phyloP scores from a whole-genome alignment of 768 basidiomycete species.

The Phaffia australis region DNA sequence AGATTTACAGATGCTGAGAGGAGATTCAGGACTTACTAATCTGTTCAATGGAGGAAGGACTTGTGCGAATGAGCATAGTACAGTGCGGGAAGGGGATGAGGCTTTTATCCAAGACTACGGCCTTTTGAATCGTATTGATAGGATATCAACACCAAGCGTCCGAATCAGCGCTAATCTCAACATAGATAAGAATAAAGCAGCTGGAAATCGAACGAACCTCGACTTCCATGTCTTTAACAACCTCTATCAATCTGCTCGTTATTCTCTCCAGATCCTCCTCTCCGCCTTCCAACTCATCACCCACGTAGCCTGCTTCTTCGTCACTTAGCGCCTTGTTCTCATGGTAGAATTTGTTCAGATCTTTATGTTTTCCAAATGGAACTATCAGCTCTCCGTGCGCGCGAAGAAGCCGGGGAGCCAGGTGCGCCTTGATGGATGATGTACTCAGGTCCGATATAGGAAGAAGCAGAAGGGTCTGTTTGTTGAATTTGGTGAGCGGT shows the following conservation, averaged over 20 bases:
- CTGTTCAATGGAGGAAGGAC: conserved; percentile 20
- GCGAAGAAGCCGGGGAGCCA: conserved; percentile 11
- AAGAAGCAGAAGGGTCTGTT: conserved; percentile 7
- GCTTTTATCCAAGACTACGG: not conserved
- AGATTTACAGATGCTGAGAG: no score
- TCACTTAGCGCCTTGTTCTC: not conserved
- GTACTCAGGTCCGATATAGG: conserved; percentile 5
- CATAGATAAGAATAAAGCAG: not conserved
- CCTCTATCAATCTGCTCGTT: conserved; percentile 5
- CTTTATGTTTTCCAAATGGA: conserved; percentile 2
- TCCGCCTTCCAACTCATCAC: not conserved
- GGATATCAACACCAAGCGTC: not conserved
- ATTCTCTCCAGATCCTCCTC: conserved; percentile 6
- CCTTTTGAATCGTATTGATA: not conserved
- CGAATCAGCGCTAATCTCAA: not conserved
- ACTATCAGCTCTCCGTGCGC: conserved; percentile 19
- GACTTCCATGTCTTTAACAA: conserved; percentile 10
- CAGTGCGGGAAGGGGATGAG: conserved; percentile 1
- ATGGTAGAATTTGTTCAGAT: conserved; percentile 1
- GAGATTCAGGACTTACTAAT: not conserved
- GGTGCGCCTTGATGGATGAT: conserved; percentile 19
- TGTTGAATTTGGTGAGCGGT: not conserved
- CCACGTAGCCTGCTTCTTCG: not conserved
- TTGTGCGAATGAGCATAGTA: conserved; percentile 14
- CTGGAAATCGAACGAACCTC: not conserved